These are phyloP conservation scores for Rhizoclosmatium sp. DNA, from an alignment of 192 early-diverging fungal genomes.

Conservation along the genomic window DNA sequence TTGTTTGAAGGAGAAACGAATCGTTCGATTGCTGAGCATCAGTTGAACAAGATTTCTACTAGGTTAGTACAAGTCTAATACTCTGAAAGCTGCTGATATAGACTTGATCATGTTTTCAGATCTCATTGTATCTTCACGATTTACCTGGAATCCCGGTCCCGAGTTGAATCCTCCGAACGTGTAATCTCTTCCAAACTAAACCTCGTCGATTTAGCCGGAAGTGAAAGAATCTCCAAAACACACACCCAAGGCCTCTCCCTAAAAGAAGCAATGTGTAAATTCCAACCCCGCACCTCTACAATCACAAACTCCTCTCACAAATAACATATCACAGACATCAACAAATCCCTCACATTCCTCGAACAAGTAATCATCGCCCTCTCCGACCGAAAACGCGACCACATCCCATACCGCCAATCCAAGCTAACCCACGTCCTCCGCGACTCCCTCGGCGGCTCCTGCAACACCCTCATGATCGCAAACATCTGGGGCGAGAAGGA, in stretches of 20 bases:
- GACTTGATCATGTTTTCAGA: conserved; percentile 34
- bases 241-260: conserved; percentile 63
- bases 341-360: conserved; percentile 67
- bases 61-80: conserved; percentile 39
- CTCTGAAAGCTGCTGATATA: not conserved
- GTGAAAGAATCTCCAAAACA: conserved; percentile 68
- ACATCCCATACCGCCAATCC: conserved; percentile 71
- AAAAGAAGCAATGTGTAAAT: conserved; percentile 69
- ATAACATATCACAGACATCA: conserved; percentile 54
- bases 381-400: conserved; percentile 67
- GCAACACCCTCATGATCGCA: conserved; percentile 69
- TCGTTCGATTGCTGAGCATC: conserved; percentile 66
- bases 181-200: conserved; percentile 67
- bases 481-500: conserved; percentile 63
- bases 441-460: conserved; percentile 69
- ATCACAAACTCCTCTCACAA: not conserved
- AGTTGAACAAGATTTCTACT: conserved; percentile 64
- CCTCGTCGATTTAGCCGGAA: conserved; percentile 68
- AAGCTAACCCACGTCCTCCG: conserved; percentile 69
- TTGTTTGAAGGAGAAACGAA: conserved; percentile 74
- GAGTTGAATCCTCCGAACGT: conserved; percentile 65
- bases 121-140: conserved; percentile 75
- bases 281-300: conserved; percentile 1
- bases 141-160: conserved; percentile 62
- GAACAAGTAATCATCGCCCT: conserved; percentile 74